These are phyloP conservation scores for Sclerotiophoma versabilis DNA, from an alignment of 2,329 filamentous ascomycete genomes.

Conservation along the genomic window DNA sequence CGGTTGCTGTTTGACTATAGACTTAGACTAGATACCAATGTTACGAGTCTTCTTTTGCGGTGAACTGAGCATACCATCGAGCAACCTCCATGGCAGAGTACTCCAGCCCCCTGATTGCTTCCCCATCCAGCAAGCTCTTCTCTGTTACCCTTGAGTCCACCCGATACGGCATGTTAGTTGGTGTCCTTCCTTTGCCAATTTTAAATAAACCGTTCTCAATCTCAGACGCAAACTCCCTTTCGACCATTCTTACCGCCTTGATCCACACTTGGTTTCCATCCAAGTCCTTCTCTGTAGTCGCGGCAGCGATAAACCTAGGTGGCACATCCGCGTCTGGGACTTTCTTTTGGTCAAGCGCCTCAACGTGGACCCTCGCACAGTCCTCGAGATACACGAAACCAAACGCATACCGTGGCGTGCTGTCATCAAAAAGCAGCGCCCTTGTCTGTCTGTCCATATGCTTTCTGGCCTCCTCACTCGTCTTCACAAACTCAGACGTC, in stretches of 20 bases:
- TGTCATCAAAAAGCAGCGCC: conserved; percentile 41
- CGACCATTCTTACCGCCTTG: conserved; percentile 30
- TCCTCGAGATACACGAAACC: conserved; percentile 45
- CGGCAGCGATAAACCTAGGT: conserved; percentile 40
- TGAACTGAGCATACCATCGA: conserved; percentile 35
- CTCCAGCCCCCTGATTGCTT: conserved; percentile 27
- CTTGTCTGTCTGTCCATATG: conserved; percentile 44
- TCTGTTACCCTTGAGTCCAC: conserved; percentile 40
- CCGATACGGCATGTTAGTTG: conserved; percentile 43
- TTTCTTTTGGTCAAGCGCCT: conserved; percentile 33
- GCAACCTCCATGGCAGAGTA: conserved; percentile 40
- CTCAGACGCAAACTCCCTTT: conserved; percentile 25
- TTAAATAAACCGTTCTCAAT: conserved; percentile 28
- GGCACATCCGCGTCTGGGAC: conserved; percentile 27
- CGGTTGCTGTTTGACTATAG: not conserved
- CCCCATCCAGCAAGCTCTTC: conserved; percentile 28
- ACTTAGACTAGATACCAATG: not conserved
- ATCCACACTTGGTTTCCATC: conserved; percentile 33
- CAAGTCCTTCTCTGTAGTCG: conserved; percentile 27
- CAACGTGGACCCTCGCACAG: conserved; percentile 42
- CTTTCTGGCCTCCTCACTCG: conserved; percentile 22
- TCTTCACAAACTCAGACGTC: conserved; percentile 37
- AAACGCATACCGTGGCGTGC: conserved; percentile 42
- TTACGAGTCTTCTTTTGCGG: not conserved
- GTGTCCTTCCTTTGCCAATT: conserved; percentile 34